phyloP scores from a whole-genome alignment of 1,284 basidiomycete species.

The Puccinia coronata region DNA sequence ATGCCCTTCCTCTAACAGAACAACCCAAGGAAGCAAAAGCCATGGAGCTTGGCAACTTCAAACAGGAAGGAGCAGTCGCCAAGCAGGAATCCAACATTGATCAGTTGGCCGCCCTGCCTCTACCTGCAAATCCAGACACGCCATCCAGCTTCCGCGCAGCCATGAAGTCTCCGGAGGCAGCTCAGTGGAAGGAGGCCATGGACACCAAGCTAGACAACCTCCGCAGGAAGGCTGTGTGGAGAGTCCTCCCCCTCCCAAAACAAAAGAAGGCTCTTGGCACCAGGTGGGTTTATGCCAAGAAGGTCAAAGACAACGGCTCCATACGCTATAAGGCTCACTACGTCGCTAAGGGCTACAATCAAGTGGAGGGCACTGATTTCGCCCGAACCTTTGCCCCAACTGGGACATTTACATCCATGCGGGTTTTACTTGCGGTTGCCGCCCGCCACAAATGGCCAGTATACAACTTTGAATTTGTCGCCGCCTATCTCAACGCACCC shows the following conservation, averaged over 20 bases:
- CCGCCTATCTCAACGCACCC: slow-evolving; percentile 2
- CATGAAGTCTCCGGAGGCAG: neutral
- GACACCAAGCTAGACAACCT: neutral
- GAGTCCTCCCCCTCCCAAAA: neutral
- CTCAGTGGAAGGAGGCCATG: neutral
- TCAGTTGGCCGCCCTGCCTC: neutral
- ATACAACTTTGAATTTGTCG: neutral
- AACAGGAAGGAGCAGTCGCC: no score
- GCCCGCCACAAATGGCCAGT: slow-evolving; percentile 41
- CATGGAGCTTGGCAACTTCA: no score
- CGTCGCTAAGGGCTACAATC: neutral
- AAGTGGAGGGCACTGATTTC: neutral
- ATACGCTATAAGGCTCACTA: neutral
- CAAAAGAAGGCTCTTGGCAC: neutral
- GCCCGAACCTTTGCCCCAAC: neutral
- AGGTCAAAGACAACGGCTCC: neutral
- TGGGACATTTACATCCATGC: neutral
- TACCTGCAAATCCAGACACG: neutral
- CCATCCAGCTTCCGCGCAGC: neutral
- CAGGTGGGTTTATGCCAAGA: neutral
- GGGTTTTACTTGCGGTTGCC: neutral
- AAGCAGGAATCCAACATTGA: no score
- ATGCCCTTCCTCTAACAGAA: neutral
- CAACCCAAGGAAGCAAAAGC: neutral
- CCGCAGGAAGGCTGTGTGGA: neutral